Percentiles rank a stretch among this genome's conserved stretches.
Evolutionary conservation across 148 eudicot species (phyloP).

Genomic region (Salicornia ramosissima): DNA sequence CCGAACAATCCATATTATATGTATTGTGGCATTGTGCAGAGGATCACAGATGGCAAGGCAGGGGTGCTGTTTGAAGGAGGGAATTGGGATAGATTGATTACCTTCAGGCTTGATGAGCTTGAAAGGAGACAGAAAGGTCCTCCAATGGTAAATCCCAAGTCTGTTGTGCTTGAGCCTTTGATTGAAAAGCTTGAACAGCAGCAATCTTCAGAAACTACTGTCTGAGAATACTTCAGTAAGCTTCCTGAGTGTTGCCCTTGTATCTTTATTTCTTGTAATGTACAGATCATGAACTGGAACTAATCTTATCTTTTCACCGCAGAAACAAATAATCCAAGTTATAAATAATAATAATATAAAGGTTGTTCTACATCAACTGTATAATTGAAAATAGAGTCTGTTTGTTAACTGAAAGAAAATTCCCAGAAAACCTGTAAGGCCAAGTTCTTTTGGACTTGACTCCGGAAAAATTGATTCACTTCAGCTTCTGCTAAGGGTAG

Average conservation of each 20-base stretch:
- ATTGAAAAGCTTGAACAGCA: slow-evolving; percentile 23
- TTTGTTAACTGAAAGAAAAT: too few species aligned
- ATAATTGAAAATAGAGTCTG: not conserved
- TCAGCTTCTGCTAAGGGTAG: too few species aligned
- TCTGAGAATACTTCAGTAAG: slow-evolving; percentile 5
- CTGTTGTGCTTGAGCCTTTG: slow-evolving; percentile 45
- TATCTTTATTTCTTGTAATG: slow-evolving; percentile 16
- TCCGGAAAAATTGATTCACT: too few species aligned
- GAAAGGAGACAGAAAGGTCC: slow-evolving; percentile 80
- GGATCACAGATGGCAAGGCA: slow-evolving; percentile 82
- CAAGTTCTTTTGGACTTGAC: too few species aligned
- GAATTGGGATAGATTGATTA: slow-evolving; percentile 74
- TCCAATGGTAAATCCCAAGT: slow-evolving; percentile 63
- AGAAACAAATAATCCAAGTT: not conserved
- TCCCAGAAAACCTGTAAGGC: too few species aligned
- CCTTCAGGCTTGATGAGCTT: slow-evolving; percentile 81
- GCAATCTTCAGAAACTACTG: not conserved
- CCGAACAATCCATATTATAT: slow-evolving; percentile 59
- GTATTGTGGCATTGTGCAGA: slow-evolving; percentile 86
- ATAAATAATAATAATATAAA: not conserved
- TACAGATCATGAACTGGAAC: slow-evolving; percentile 23
- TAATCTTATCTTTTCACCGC: slow-evolving; percentile 3
- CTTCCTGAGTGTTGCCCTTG: not conserved
- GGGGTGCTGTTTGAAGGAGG: slow-evolving; percentile 94
- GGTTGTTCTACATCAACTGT: not conserved